Evolutionary conservation across 2,329 filamentous ascomycete genomes (phyloP), one percentile per base, ranked within the genome.

Genomic region (Alternaria infectoria): DNA sequence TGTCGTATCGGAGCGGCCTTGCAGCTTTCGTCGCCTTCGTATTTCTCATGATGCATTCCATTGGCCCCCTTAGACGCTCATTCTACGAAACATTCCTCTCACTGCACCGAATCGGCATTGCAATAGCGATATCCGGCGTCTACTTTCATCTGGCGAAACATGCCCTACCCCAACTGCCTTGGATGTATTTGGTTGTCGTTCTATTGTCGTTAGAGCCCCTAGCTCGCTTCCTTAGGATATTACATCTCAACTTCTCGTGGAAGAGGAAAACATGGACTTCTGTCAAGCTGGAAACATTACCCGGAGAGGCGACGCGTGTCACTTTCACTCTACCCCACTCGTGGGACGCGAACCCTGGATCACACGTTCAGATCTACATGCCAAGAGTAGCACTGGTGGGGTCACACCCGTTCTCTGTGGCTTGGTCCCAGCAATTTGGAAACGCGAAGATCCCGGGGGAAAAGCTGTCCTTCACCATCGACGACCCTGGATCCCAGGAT

Each of bases 31-130:
- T 83, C 59, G 86, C 88, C 0, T 86, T 91, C 57, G 76, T 88
- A 11, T 83, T 83, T 56, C 85, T 93, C 55, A 77, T 85, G 30
- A 79, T 92, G 50, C 90, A 91, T 68, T 90, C 91, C 1, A 84
- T 86, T 40, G 91, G 90, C 54, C 85, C 89, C 56, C 79, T 92
- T 13, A 86, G 91, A 60, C 91, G 93, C 74, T 90, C 90, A n/a
- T 92, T 90, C 72, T 93, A 93, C 78, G 91, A 93, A 78, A 86
- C 84, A 1, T 93, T 93, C 83, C 89, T 93, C 76, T 81, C 89
- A 47, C 70, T 91, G 26, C 91, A 93, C 79, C 91, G 92, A 55
- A 72, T 84, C 3, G 83, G 89, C 15, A 89, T 88, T 17, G 82
- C 86, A n/a, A 74, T 86, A 8, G 81, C 86, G 10, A 78, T 91